Evolutionary conservation across 225 moss, liverwort and hornwort genomes (phyloP).

Genomic region (Straminergon stramineum): DNA sequence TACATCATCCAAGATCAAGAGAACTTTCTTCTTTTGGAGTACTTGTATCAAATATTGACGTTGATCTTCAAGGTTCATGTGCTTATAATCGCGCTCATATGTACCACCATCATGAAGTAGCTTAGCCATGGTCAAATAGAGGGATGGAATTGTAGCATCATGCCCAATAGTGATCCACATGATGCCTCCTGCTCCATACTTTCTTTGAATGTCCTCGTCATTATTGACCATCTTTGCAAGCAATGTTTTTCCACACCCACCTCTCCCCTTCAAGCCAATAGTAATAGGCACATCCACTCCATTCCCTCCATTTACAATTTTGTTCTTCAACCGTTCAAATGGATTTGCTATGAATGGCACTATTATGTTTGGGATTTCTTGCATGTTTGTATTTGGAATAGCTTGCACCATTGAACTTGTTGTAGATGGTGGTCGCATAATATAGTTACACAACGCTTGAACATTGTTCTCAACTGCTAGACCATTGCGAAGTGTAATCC

Average conservation of each 20-base stretch:
- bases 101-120: not conserved
- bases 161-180: not conserved
- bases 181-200: not conserved
- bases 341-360: not conserved
- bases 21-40: not conserved
- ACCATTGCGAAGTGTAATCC: rapidly evolving
- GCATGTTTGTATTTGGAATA: rapidly evolving
- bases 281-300: not conserved
- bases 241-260: not conserved
- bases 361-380: not conserved
- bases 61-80: not conserved
- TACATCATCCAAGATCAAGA: not conserved
- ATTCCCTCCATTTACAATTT: not conserved
- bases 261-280: not conserved
- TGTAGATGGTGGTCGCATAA: not conserved
- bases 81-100: not conserved
- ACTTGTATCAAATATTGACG: not conserved
- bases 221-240: not conserved
- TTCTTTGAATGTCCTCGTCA: not conserved
- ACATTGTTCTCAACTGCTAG: rapidly evolving
- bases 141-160: not conserved
- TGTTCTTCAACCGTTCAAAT: not conserved
- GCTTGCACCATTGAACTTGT: rapidly evolving
- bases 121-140: not conserved
- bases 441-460: too few relatives aligned